Base-by-base conservation (phyloP, 2,329 filamentous ascomycete genomes). In the Pochonia chlamydosporia region DNA sequence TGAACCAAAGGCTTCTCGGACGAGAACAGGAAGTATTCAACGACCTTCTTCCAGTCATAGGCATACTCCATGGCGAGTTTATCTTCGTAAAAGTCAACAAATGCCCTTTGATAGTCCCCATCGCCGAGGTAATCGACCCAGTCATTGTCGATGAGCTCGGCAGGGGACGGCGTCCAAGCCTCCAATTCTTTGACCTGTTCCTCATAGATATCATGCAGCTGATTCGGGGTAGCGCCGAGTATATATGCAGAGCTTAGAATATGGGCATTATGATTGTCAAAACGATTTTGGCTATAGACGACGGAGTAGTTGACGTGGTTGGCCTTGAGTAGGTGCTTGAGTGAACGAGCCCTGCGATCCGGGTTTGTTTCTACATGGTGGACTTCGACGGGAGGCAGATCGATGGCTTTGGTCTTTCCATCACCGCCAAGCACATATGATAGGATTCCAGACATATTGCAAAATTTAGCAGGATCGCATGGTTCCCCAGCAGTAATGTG, bases 31-130 rank as follows among this genome's bases (percentile, higher is more conserved):
- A 86, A 97, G 51, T 91, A 79, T 3, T 81, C 71, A 8, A 95
- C 72, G 3, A 95, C 80, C 45, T 75, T 73, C 60, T 85, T 87
- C 89, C 93, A 96, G 61, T 96, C 80, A 63, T 96, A 97, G 30
- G 81, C 75, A 57, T 84, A 79, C 24, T 72, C 70, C 64, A 79
- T 70, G 3, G 88, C 90, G 25, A 97, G 73, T 59, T 89, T 82
- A 63, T 99, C 93, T 64, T 99, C 93, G 61, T 95, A 97, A 63
- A 93, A 97, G 63, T 99, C 91, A 47, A 99, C 74, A 61, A 85
- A 99, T 1, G 90, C 92, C 50, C 92, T 80, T 66, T 99, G 89
- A 61, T 95, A 96, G 52, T 73, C 81, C 57, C 77, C 78, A 62
- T 89, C 81, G 20, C 92, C 91, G 26, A 96, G 65, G 58, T 82